Evolutionary conservation across 2,329 filamentous ascomycete genomes (phyloP), one percentile per base, ranked within the genome.

Genomic region (Fusarium sacchari): DNA sequence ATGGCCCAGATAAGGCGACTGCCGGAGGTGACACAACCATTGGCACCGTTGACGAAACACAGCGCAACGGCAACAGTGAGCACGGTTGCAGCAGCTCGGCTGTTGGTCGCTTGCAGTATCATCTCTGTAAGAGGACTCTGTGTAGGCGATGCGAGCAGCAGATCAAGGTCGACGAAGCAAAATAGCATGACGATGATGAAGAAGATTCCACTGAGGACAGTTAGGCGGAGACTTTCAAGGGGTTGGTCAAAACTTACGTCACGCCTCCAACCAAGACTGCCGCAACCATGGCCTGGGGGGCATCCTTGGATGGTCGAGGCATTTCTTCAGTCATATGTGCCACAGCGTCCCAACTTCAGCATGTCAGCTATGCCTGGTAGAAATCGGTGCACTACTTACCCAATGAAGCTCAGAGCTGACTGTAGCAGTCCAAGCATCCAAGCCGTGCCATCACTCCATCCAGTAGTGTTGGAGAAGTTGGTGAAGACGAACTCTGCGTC

Each of bases 251-350:
- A 8, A 44, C 82, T 78, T 67, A 83, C 82, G 83, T 85, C 22
- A 82, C 79, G 9, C 83, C 84, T 30, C 83, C 84, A 9, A 85
- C 81, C 2, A 78, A 72, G 17, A 87, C 81, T n/a, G 83, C 81
- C 55, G 73, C 62, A 26, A 76, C 71, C 67, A 86, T 85, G 1
- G 84, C 83, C 8, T 81, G 78, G 2, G 84, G 84, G 1, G 81
- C 82, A 52, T 86, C 83, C 34, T 79, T 73, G 8, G 80, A 68
- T 5, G 84, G 84, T 11, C 74, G 73, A 8, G 83, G 84, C 81
- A 86, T 86, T 73, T 86, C 85, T 71, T 86, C 84, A 10, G 82
- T 83, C 80, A 86, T 82, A 64, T 87, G 84, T 34, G 84, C 79
- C 9, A 83, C 82, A 6, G 82, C 84, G 73, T 86, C 85, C 70